Percentiles rank a stretch among this genome's conserved stretches.
These are phyloP conservation scores for Colletotrichum sp. DNA, from an alignment of 2,329 filamentous ascomycete genomes.

Conservation along the genomic window DNA sequence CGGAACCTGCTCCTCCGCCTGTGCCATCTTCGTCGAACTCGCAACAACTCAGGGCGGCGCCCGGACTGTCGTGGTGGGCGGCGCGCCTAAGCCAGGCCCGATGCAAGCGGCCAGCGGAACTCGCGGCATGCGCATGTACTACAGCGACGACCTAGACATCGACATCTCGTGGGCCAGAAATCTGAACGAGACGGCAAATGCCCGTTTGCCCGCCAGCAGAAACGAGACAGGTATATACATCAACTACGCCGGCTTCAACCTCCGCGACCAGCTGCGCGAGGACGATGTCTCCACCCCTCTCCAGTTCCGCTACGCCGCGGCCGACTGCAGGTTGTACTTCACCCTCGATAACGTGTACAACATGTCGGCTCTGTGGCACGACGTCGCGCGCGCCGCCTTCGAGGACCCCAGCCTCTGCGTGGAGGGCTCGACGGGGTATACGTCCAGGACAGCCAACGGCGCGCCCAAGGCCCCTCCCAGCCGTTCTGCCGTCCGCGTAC, in stretches of 20 bases:
- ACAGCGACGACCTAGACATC: conserved; percentile 25
- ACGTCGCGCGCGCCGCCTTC: conserved; percentile 32
- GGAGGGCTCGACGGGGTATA: conserved; percentile 6
- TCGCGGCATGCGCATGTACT: conserved; percentile 52
- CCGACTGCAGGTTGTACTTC: conserved; percentile 64
- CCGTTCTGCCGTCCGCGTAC: not conserved
- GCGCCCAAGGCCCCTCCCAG: not conserved
- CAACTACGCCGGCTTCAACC: conserved; percentile 1
- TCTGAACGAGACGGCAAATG: not conserved
- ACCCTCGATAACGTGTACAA: conserved; percentile 57
- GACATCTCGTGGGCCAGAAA: not conserved
- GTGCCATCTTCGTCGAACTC: conserved; percentile 62
- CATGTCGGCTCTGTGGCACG: conserved; percentile 56
- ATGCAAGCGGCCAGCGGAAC: conserved; percentile 65
- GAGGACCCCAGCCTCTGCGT: not conserved
- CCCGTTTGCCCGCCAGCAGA: not conserved
- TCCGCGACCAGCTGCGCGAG: conserved; percentile 2
- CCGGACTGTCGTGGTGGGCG: conserved; percentile 63
- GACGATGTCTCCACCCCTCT: conserved; percentile 43
- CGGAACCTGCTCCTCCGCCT: conserved; percentile 65
- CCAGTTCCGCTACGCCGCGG: conserved; percentile 62
- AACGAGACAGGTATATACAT: not conserved
- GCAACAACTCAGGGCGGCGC: conserved; percentile 59
- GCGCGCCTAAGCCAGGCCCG: conserved; percentile 51
- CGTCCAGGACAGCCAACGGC: not conserved